Conservation (phyloP, 164 flowering plant species). For the Buxus sempervirens region DNA sequence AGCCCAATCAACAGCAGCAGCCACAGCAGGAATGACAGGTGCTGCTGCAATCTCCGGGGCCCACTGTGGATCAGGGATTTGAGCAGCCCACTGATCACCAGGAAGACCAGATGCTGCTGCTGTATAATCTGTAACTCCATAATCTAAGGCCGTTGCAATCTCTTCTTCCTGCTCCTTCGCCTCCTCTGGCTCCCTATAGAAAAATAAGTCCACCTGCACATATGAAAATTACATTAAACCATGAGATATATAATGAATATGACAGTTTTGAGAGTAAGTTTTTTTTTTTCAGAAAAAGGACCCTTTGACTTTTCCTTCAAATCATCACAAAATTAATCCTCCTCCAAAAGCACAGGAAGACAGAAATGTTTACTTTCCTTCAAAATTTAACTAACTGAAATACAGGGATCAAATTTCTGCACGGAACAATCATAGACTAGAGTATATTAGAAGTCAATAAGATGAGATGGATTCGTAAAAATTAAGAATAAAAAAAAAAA, state of each 20-base stretch:
- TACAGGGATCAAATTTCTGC: too few species aligned
- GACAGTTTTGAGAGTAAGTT: too few species aligned
- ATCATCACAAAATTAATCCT: too few species aligned
- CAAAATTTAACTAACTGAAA: too few species aligned
- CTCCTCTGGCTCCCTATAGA: slow-evolving; percentile 84
- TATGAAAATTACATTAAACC: background rate
- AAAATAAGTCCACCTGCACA: slow-evolving; percentile 73
- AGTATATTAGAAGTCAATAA: too few species aligned
- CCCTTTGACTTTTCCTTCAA: too few species aligned
- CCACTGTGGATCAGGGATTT: slow-evolving; percentile 46
- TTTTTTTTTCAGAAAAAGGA: too few species aligned
- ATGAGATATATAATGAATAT: background rate
- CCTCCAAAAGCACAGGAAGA: too few species aligned
- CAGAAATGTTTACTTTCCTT: too few species aligned
- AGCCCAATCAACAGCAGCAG: slow-evolving; percentile 28
- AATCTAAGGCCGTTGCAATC: slow-evolving; percentile 34
- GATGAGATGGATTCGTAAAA: too few species aligned
- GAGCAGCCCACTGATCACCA: slow-evolving; percentile 38
- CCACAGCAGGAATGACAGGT: slow-evolving; percentile 19
- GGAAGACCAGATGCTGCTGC: slow-evolving; percentile 15
- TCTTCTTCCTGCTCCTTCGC: slow-evolving; percentile 57
- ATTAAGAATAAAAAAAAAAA: too few species aligned
- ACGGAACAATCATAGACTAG: too few species aligned
- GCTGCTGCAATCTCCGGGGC: slow-evolving; percentile 24
- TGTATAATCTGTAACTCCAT: slow-evolving; percentile 26